A percentile compares a stretch with the other conserved stretches of the same genome.
These are phyloP conservation scores for Amanita pseudoporphyria DNA, from an alignment of 768 basidiomycete species.

Conservation along the genomic window DNA sequence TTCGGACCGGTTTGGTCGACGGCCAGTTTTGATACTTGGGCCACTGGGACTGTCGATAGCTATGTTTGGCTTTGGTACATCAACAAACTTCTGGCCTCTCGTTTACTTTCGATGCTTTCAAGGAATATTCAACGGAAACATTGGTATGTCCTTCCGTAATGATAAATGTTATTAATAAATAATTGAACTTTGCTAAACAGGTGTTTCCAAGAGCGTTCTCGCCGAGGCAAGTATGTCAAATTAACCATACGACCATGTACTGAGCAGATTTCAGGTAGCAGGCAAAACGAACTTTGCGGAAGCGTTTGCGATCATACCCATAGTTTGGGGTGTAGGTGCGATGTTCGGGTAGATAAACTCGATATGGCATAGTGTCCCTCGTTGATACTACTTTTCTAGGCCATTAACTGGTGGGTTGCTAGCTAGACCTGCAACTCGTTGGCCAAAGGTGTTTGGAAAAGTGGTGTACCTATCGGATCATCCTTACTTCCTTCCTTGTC, in stretches of 20 bases:
- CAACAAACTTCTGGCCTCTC: slow-evolving; percentile 27
- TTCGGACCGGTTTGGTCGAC: slow-evolving; percentile 25
- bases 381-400: slow-evolving; percentile 5
- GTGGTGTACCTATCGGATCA: slow-evolving; percentile 18
- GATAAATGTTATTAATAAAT: slow-evolving; percentile 6
- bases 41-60: slow-evolving; percentile 21
- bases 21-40: slow-evolving; percentile 24
- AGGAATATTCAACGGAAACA: slow-evolving; percentile 2
- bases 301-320: slow-evolving; percentile 23
- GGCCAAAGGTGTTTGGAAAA: slow-evolving; percentile 18
- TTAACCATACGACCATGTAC: slow-evolving; percentile 19
- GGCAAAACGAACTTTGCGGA: slow-evolving; percentile 30
- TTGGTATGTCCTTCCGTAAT: neutral
- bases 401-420: slow-evolving; percentile 23
- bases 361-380: neutral
- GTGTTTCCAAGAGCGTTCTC: neutral
- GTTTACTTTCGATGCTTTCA: slow-evolving; percentile 13
- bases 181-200: slow-evolving; percentile 27
- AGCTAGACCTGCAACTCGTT: slow-evolving; percentile 19
- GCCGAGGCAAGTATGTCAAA: neutral
- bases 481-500: slow-evolving; percentile 30
- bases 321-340: slow-evolving; percentile 25
- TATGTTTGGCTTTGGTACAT: slow-evolving; percentile 31
- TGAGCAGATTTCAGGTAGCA: slow-evolving; percentile 24
- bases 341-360: slow-evolving; percentile 21